Evolutionary conservation across 495 filamentous ascomycete genomes (phyloP).

Genomic region (Clohesyomyces aquaticus): DNA sequence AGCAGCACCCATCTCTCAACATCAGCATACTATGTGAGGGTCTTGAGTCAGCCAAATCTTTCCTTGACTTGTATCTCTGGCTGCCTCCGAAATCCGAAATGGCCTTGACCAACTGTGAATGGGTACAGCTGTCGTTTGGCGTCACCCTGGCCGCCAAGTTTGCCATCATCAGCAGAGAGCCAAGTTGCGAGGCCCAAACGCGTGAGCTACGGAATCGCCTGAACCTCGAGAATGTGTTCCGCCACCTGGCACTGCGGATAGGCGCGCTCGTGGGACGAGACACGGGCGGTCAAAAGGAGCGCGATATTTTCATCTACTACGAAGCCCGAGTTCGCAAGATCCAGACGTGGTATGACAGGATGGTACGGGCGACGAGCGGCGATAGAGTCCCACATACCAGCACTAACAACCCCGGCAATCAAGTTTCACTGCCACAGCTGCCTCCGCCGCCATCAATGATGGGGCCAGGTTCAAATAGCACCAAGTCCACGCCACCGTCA

Average conservation of each 20-base stretch:
- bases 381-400: constrained; percentile 21
- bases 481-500: too few species aligned
- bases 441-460: background rate
- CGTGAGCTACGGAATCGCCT: constrained; percentile 23
- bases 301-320: constrained; percentile 33
- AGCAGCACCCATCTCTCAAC: constrained; percentile 18
- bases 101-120: constrained; percentile 26
- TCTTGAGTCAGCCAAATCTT: constrained; percentile 24
- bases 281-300: constrained; percentile 18
- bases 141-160: constrained; percentile 34
- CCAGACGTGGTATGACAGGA: constrained; percentile 33
- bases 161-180: constrained; percentile 19
- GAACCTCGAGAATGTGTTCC: constrained; percentile 31
- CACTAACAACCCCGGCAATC: too few species aligned
- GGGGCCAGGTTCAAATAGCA: background rate
- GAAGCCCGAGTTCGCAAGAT: constrained; percentile 29
- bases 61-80: constrained; percentile 31
- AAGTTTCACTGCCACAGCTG: background rate
- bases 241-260: constrained; percentile 24
- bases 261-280: constrained; percentile 28
- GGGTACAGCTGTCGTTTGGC: constrained; percentile 32
- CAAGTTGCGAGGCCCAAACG: constrained; percentile 23
- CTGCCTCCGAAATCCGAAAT: constrained; percentile 30
- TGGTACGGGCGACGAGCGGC: constrained; percentile 16
- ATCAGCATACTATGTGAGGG: constrained; percentile 28